Conservation (phyloP, 2,329 filamentous ascomycete genomes). For the Pseudocercospora ulei region DNA sequence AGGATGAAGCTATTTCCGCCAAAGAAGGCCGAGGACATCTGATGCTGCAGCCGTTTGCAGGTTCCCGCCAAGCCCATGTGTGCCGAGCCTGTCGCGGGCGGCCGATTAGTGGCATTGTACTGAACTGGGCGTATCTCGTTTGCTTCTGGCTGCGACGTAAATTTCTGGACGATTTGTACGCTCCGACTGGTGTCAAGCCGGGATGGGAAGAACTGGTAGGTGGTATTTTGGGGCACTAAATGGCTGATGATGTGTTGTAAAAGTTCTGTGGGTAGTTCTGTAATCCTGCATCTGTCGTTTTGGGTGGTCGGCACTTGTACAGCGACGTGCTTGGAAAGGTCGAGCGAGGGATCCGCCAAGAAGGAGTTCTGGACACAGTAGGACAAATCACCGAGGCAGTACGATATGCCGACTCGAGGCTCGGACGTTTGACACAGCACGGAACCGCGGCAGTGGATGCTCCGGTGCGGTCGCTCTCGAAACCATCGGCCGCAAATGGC, state of each 20-base stretch:
- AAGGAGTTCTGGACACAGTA: neutral
- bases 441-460: neutral
- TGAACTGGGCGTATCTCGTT: neutral
- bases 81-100: slow-evolving; percentile 1
- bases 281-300: slow-evolving; percentile 7
- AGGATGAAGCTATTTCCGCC: slow-evolving; percentile 10
- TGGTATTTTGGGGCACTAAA: slow-evolving; percentile 6
- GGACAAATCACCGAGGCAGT: neutral
- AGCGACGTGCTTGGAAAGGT: neutral
- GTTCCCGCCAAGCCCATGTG: slow-evolving; percentile 5
- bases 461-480: slow-evolving; percentile 3
- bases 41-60: slow-evolving; percentile 4
- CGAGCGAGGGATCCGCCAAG: neutral
- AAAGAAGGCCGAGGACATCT: slow-evolving; percentile 2
- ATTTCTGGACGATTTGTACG: slow-evolving; percentile 8
- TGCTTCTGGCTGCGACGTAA: neutral
- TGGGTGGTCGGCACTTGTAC: no score
- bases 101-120: neutral
- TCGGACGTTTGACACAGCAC: neutral
- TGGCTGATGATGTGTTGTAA: slow-evolving; percentile 9
- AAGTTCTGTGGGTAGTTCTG: slow-evolving; percentile 11
- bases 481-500: slow-evolving; percentile 13
- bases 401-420: neutral
- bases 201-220: slow-evolving; percentile 12
- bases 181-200: neutral